phyloP scores from a whole-genome alignment of 805 yeast genomes.

The Saturnispora halmiae region DNA sequence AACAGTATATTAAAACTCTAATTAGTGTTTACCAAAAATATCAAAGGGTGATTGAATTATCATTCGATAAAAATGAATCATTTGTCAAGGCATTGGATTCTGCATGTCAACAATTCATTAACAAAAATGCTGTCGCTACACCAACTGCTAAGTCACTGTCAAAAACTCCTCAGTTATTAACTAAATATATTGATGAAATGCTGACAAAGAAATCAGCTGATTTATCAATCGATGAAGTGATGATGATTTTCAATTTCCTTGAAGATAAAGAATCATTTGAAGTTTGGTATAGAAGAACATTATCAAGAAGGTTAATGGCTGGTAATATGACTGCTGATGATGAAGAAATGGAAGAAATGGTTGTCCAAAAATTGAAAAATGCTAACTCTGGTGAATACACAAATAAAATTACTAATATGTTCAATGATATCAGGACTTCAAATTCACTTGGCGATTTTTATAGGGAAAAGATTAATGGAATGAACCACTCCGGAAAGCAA shows the following conservation, averaged over 20 bases:
- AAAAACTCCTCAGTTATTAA: constrained; percentile 87
- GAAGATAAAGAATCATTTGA: constrained; percentile 95
- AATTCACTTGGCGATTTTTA: constrained; percentile 52
- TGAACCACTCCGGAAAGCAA: constrained; percentile 12
- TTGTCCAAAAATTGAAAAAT: constrained; percentile 78
- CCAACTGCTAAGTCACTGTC: constrained; percentile 51
- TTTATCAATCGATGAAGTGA: constrained; percentile 75
- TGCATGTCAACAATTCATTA: constrained; percentile 81
- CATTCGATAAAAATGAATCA: constrained; percentile 66
- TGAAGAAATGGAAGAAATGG: constrained; percentile 75
- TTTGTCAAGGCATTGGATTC: constrained; percentile 82
- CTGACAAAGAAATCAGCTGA: constrained; percentile 70
- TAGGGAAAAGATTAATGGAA: constrained; percentile 20
- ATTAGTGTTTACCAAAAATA: constrained; percentile 62
- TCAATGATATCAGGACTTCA: constrained; percentile 83
- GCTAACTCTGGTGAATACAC: constrained; percentile 91
- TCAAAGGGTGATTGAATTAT: constrained; percentile 49
- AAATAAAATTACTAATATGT: constrained; percentile 90
- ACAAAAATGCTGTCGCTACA: constrained; percentile 71
- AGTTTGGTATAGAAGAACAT: constrained; percentile 77
- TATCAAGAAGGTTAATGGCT: constrained; percentile 76
- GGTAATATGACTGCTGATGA: constrained; percentile 73
- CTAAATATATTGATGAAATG: constrained; percentile 78
- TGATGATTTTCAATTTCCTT: constrained; percentile 77
- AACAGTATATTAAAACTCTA: constrained; percentile 68